These are phyloP conservation scores for Camellia sinensis DNA, from an alignment of 148 eudicot genomes.

Conservation along the genomic window DNA sequence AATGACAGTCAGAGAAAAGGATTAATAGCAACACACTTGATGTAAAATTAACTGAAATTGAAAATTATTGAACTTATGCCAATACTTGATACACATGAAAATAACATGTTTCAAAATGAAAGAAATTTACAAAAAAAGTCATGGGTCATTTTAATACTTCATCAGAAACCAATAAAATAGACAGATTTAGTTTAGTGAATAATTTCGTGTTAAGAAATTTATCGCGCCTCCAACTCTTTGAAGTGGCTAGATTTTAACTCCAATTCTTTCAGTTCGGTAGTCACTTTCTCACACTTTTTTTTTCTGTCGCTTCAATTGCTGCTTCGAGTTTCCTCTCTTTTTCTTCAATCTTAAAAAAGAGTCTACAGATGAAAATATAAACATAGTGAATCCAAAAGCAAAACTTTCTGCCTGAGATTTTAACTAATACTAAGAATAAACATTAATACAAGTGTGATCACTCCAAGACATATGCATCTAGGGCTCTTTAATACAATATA, in stretches of 20 bases:
- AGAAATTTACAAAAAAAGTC: background rate
- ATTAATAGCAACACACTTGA: slow-evolving; percentile 55
- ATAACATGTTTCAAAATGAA: background rate
- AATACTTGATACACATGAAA: slow-evolving; percentile 60
- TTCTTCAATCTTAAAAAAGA: slow-evolving; percentile 70
- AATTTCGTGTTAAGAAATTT: slow-evolving; percentile 13
- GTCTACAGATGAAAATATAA: slow-evolving; percentile 20
- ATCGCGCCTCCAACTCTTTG: slow-evolving; percentile 93
- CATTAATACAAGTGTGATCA: background rate
- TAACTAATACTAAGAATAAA: slow-evolving; percentile 1
- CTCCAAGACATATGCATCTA: background rate
- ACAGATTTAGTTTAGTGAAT: background rate
- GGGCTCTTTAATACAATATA: background rate
- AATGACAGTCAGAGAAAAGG: background rate
- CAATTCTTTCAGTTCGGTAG: slow-evolving; percentile 80
- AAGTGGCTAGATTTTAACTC: slow-evolving; percentile 85
- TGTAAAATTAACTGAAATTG: slow-evolving; percentile 92
- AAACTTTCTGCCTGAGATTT: background rate
- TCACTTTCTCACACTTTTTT: slow-evolving; percentile 77
- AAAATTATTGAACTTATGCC: slow-evolving; percentile 94
- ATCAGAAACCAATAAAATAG: background rate
- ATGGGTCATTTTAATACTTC: background rate
- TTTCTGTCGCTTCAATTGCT: slow-evolving; percentile 88
- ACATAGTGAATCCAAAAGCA: slow-evolving; percentile 18
- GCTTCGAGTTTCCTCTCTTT: slow-evolving; percentile 93